Evolutionary conservation across 164 flowering plant genomes (phyloP).

Genomic region (Vitis riparia): DNA sequence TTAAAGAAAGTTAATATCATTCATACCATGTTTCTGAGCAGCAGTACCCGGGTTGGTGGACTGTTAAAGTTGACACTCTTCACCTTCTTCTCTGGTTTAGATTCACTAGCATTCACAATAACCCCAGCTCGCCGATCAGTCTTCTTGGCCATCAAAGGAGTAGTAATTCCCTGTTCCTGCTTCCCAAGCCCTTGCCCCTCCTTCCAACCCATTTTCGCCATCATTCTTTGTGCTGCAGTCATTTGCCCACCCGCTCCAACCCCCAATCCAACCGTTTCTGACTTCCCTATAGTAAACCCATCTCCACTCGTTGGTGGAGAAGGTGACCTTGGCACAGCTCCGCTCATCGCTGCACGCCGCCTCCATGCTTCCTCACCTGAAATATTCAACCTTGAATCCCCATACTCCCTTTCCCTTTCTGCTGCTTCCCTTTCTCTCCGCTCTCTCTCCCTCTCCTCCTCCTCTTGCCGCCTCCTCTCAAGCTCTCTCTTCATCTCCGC

Average conservation of each 20-base stretch:
- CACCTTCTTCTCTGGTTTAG: slow-evolving; percentile 72
- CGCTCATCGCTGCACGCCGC: slow-evolving; percentile 87
- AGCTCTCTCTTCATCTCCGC: slow-evolving; percentile 66
- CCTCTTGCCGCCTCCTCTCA: slow-evolving; percentile 35
- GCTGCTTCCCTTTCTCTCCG: slow-evolving; percentile 33
- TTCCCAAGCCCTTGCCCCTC: slow-evolving; percentile 98
- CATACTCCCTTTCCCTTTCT: slow-evolving; percentile 30
- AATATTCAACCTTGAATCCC: slow-evolving; percentile 51
- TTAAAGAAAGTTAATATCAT: not conserved
- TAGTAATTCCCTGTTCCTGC: slow-evolving; percentile 98
- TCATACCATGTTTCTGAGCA: slow-evolving; percentile 93
- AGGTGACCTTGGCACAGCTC: slow-evolving; percentile 59
- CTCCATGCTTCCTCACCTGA: slow-evolving; percentile 99
- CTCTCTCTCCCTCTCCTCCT: slow-evolving; percentile 47
- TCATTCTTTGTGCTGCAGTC: slow-evolving; percentile 99
- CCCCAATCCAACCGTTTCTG: slow-evolving; percentile 83
- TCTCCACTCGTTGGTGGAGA: slow-evolving; percentile 60
- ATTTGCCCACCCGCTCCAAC: slow-evolving; percentile 97
- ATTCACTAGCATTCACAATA: slow-evolving; percentile 93
- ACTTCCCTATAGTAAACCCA: slow-evolving; percentile 87
- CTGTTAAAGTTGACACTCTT: slow-evolving; percentile 84
- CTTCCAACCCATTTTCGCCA: slow-evolving; percentile 99
- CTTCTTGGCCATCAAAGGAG: slow-evolving; percentile 96
- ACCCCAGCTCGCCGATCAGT: slow-evolving; percentile 98
- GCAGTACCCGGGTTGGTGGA: slow-evolving; percentile 87